phyloP scores from a whole-genome alignment of 345 rosid genomes.

The Gossypium thurberi region DNA sequence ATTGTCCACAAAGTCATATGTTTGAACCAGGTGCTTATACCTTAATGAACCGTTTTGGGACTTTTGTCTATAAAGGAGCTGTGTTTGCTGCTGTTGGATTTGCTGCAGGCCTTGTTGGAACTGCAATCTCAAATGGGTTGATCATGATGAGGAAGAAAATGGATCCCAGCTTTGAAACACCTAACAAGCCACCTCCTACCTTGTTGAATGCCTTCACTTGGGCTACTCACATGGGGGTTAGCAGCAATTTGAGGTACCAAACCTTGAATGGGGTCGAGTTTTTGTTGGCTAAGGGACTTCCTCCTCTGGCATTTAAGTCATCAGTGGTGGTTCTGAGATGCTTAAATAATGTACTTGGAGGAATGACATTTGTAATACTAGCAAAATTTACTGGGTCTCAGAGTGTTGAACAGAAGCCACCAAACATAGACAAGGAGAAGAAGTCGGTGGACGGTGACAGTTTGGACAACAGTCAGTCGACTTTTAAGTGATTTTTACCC shows the following conservation, averaged over 20 bases:
- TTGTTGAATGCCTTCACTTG: conserved; percentile 80
- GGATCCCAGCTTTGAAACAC: conserved; percentile 84
- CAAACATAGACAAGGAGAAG: conserved; percentile 20
- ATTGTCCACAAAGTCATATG: conserved; percentile 81
- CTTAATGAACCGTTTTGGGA: conserved; percentile 53
- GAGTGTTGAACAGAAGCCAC: conserved; percentile 29
- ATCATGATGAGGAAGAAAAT: conserved; percentile 85
- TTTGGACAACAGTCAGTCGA: conserved; percentile 16
- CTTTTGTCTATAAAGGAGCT: conserved; percentile 74
- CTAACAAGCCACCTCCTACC: conserved; percentile 86
- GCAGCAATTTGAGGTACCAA: conserved; percentile 89
- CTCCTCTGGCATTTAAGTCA: conserved; percentile 62
- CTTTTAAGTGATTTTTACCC: conserved; percentile 7
- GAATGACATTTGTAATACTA: conserved; percentile 79
- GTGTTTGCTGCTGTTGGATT: conserved; percentile 85
- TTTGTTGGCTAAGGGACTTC: conserved; percentile 49
- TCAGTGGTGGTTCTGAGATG: conserved; percentile 79
- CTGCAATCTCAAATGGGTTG: conserved; percentile 73
- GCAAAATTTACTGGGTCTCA: conserved; percentile 96
- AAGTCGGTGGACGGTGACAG: conserved; percentile 22
- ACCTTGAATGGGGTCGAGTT: conserved; percentile 80
- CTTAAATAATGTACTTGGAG: conserved; percentile 77
- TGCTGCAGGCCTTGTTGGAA: conserved; percentile 90
- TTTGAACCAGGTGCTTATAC: conserved; percentile 68
- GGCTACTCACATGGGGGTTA: conserved; percentile 91